phyloP scores from a whole-genome alignment of 768 basidiomycete species.

The Rubroboletus satanas region DNA sequence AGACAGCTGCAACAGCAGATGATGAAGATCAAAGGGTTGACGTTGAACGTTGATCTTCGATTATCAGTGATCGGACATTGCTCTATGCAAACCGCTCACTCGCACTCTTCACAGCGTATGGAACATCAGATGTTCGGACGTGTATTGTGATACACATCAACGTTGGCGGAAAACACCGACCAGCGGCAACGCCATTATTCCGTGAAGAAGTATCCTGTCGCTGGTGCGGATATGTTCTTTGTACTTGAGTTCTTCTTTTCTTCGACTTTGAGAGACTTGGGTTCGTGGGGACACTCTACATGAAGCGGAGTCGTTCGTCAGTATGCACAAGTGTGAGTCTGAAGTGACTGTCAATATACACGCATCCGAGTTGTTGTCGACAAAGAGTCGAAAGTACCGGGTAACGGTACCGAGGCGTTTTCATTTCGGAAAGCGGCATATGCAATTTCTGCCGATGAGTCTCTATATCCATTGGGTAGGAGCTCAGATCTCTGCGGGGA shows the following conservation, averaged over 20 bases:
- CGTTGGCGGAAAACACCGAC: no score
- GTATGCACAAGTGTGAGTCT: neutral
- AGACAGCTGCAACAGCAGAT: neutral
- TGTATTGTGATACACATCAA: neutral
- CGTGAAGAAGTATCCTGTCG: neutral
- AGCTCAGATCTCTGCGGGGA: constrained; percentile 2
- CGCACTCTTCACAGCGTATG: neutral
- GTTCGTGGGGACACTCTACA: neutral
- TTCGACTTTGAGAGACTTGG: neutral
- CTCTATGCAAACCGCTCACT: neutral
- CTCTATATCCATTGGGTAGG: neutral
- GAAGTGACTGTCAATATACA: neutral
- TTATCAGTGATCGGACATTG: neutral
- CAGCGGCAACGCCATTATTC: neutral
- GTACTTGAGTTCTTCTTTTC: neutral
- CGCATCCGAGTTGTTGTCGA: neutral
- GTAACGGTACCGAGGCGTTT: constrained; percentile 2
- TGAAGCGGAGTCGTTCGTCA: neutral
- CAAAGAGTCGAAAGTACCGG: neutral
- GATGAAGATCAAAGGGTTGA: neutral
- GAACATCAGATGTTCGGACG: neutral
- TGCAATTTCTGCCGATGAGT: constrained; percentile 1
- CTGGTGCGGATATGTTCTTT: neutral
- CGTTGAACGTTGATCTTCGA: no score
- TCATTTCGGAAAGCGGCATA: constrained; percentile 16